phyloP scores from a whole-genome alignment of 2,329 filamentous ascomycete genomes.

The Aspergillaceae sp. region DNA sequence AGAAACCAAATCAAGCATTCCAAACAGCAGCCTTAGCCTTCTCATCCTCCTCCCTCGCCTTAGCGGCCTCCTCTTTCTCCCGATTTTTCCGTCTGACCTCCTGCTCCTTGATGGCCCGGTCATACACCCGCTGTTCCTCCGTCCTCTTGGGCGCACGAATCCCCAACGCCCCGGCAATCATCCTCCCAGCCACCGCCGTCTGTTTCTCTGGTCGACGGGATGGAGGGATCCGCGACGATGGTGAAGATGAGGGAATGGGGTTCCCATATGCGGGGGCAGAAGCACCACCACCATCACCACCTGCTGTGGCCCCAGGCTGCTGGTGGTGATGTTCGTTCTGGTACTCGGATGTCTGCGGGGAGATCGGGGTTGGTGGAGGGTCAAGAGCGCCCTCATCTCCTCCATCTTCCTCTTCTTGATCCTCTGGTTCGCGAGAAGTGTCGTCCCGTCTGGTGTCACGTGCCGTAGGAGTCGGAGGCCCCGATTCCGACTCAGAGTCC shows the following conservation, averaged over 20 bases:
- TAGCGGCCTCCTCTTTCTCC: slow-evolving; percentile 58
- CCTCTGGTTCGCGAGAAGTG: slow-evolving; percentile 5
- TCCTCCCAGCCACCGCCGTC: slow-evolving; percentile 75
- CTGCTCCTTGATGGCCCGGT: slow-evolving; percentile 71
- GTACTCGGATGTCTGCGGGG: slow-evolving; percentile 34
- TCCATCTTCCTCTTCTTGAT: background rate
- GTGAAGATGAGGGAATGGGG: slow-evolving; percentile 8
- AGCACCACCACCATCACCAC: background rate
- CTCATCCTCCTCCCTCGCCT: slow-evolving; percentile 57
- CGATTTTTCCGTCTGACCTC: slow-evolving; percentile 68
- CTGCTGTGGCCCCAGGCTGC: slow-evolving; percentile 7
- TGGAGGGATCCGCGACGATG: slow-evolving; percentile 8
- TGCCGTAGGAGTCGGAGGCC: slow-evolving; percentile 2
- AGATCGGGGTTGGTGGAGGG: slow-evolving; percentile 61
- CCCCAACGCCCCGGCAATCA: slow-evolving; percentile 85
- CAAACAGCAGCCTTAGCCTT: slow-evolving; percentile 77
- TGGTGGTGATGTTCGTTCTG: slow-evolving; percentile 6
- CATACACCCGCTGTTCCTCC: slow-evolving; percentile 82
- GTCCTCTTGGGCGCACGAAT: slow-evolving; percentile 72
- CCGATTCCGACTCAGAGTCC: slow-evolving; percentile 17
- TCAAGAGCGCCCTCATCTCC: slow-evolving; percentile 32
- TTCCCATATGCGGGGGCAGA: slow-evolving; percentile 3
- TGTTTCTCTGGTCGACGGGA: slow-evolving; percentile 71
- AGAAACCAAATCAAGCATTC: slow-evolving; percentile 50
- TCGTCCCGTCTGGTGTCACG: background rate